Evolutionary conservation across 495 filamentous ascomycete genomes (phyloP).

Genomic region (Neurospora sp.): DNA sequence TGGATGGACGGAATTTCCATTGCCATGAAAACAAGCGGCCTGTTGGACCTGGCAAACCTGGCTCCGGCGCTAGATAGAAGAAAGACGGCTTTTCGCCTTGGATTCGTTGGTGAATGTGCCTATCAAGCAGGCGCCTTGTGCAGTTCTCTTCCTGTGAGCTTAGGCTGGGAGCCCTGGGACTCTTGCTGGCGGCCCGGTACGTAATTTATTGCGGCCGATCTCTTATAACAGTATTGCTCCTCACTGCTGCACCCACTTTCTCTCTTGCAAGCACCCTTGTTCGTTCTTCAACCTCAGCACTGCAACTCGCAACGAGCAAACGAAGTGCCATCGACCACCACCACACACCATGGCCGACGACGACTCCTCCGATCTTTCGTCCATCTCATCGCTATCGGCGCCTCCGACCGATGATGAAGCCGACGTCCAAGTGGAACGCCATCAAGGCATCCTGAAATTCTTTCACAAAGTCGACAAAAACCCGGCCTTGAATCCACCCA

Average conservation of each 20-base stretch:
- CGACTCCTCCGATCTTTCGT: slow-evolving; percentile 46
- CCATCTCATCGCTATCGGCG: slow-evolving; percentile 42
- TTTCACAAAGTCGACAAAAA: slow-evolving; percentile 41
- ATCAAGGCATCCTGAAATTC: slow-evolving; percentile 47
- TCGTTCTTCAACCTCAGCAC: slow-evolving; percentile 7
- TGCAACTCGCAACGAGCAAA: slow-evolving; percentile 8
- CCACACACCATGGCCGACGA: slow-evolving; percentile 38
- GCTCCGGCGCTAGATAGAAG: neutral
- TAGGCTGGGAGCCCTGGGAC: slow-evolving; percentile 15
- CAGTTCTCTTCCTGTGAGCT: slow-evolving; percentile 2
- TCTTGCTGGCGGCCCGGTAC: slow-evolving; percentile 18
- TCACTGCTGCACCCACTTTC: slow-evolving; percentile 15
- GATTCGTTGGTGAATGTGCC: slow-evolving; percentile 13
- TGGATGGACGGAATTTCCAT: neutral
- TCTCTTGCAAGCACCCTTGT: slow-evolving; percentile 4
- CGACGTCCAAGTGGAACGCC: slow-evolving; percentile 36
- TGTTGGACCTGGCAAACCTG: neutral
- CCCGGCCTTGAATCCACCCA: slow-evolving; percentile 22
- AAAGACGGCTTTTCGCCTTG: slow-evolving; percentile 4
- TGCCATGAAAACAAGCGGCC: neutral
- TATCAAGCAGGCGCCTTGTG: slow-evolving; percentile 17
- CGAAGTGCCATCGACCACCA: slow-evolving; percentile 1
- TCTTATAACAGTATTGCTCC: slow-evolving; percentile 11
- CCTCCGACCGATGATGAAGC: slow-evolving; percentile 43
- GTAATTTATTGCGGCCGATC: slow-evolving; percentile 28